These are phyloP conservation scores for Cyclaneusma minus DNA, from an alignment of 2,329 filamentous ascomycete genomes.

Conservation along the genomic window DNA sequence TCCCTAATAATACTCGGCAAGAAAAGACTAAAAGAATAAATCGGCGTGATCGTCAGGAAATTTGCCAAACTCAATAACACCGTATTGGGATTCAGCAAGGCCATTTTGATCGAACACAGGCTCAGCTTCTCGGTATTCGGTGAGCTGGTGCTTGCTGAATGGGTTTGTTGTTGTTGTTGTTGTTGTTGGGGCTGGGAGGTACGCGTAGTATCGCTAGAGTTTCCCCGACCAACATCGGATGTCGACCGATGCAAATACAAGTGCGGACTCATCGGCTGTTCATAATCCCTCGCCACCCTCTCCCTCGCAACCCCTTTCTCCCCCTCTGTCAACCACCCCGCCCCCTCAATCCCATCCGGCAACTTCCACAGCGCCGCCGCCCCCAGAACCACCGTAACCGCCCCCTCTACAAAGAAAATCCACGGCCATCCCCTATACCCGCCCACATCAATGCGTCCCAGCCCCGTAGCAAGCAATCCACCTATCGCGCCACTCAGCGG, in stretches of 20 bases:
- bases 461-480: slow-evolving; percentile 31
- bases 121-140: slow-evolving; percentile 22
- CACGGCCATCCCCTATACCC: neutral
- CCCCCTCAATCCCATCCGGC: neutral
- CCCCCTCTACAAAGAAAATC: neutral
- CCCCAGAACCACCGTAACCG: neutral
- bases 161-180: slow-evolving; percentile 9
- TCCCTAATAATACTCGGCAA: slow-evolving; percentile 27
- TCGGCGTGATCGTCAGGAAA: slow-evolving; percentile 8
- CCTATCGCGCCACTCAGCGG: slow-evolving; percentile 44
- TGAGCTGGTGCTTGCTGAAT: slow-evolving; percentile 2
- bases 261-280: too few relatives aligned
- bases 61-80: slow-evolving; percentile 15
- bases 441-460: neutral
- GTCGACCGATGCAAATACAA: too few relatives aligned
- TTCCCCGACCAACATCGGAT: too few relatives aligned
- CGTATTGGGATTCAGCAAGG: slow-evolving; percentile 16
- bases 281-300: neutral
- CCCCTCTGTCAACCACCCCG: neutral
- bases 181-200: slow-evolving; percentile 13
- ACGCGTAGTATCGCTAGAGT: slow-evolving; percentile 17
- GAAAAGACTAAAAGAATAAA: slow-evolving; percentile 24
- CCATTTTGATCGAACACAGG: slow-evolving; percentile 24
- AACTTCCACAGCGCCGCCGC: neutral
- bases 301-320: neutral